phyloP scores from a whole-genome alignment of 257 asterid species.

The Solanum sejunctum region DNA sequence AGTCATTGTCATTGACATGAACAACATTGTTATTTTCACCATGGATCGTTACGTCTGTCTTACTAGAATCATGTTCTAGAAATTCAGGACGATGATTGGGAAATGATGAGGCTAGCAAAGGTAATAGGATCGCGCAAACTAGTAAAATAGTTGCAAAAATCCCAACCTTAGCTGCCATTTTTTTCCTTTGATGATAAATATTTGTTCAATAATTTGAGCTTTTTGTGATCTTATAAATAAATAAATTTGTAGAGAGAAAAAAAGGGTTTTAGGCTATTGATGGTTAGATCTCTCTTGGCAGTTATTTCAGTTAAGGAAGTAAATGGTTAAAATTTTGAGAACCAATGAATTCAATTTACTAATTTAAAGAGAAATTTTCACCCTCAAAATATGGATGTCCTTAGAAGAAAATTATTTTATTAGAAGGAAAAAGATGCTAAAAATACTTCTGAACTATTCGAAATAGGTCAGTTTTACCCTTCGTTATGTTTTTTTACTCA shows the following conservation, averaged over 20 bases:
- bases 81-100: neutral
- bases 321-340: neutral
- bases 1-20: neutral
- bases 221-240: neutral
- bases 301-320: neutral
- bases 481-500: neutral
- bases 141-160: constrained; percentile 18
- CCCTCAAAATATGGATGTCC: neutral
- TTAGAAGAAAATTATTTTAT: neutral
- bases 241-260: neutral
- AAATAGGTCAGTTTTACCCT: neutral
- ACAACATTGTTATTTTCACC: neutral
- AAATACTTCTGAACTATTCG: neutral
- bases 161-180: constrained; percentile 27
- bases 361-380: neutral
- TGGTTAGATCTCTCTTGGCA: neutral
- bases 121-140: constrained; percentile 18
- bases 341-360: neutral
- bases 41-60: neutral
- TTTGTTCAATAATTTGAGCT: constrained; percentile 5
- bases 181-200: neutral
- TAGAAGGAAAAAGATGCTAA: neutral
- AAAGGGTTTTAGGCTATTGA: neutral
- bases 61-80: constrained; percentile 1
- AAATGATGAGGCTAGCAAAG: constrained; percentile 23